Percentiles rank a stretch among this genome's conserved stretches.
Conservation (phyloP, 202 grass and related monocot genomes). For the Carex arenaria region DNA sequence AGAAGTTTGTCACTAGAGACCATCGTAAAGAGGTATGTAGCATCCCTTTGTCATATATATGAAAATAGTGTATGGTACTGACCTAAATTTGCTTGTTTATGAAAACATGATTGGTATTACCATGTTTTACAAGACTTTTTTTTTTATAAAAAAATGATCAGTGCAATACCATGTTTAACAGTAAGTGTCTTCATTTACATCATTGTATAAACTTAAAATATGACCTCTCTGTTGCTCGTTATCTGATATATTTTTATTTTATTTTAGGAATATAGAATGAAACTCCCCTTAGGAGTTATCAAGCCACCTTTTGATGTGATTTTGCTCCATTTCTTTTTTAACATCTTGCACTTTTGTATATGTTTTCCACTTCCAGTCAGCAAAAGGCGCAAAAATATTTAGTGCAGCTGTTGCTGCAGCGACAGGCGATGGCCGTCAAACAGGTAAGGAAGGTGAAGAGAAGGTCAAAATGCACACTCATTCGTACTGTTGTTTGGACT, state of each 20-base stretch:
- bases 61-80: not conserved
- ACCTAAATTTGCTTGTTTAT: not conserved
- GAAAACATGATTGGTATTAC: not conserved
- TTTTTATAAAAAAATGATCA: not conserved
- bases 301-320: not conserved
- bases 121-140: not conserved
- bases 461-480: conserved; percentile 94
- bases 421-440: conserved; percentile 40
- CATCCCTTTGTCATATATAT: not conserved
- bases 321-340: not conserved
- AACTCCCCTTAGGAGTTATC: not conserved
- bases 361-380: conserved; percentile 40
- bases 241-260: not conserved
- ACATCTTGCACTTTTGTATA: conserved; percentile 1
- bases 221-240: not conserved
- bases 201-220: not conserved
- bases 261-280: not conserved
- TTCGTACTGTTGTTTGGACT: conserved; percentile 98
- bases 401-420: conserved; percentile 57
- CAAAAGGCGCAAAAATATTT: conserved; percentile 80
- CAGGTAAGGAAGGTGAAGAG: conserved; percentile 80
- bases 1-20: conserved; percentile 84
- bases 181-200: not conserved
- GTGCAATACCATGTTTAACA: not conserved
- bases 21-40: conserved; percentile 86